These are phyloP conservation scores for Chytridium lagenaria DNA, from an alignment of 371 early-diverging fungal genomes.

Conservation along the genomic window DNA sequence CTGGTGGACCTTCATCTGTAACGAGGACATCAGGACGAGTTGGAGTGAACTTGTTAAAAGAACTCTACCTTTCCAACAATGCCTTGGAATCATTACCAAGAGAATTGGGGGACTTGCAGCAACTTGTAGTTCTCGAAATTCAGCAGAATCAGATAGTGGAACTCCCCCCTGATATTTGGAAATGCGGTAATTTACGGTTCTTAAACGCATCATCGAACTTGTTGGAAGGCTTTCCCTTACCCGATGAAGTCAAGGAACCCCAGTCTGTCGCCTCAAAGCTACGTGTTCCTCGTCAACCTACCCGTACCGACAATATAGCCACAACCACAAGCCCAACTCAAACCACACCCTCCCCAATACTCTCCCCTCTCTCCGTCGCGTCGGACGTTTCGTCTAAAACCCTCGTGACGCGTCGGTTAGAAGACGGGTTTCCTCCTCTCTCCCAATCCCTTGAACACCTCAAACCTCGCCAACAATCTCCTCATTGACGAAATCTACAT, in stretches of 20 bases:
- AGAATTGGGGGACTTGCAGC: slow-evolving; percentile 64
- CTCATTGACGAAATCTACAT: slow-evolving; percentile 86
- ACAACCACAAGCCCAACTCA: background rate
- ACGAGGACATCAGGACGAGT: background rate
- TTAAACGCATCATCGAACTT: slow-evolving; percentile 83
- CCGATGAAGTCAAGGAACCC: slow-evolving; percentile 45
- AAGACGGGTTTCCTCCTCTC: slow-evolving; percentile 61
- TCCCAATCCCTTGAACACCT: slow-evolving; percentile 66
- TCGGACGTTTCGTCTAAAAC: slow-evolving; percentile 36
- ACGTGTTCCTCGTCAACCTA: background rate
- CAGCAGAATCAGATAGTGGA: slow-evolving; percentile 75
- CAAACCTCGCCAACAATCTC: slow-evolving; percentile 80
- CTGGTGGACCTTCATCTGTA: background rate
- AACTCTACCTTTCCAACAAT: slow-evolving; percentile 79
- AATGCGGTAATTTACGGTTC: slow-evolving; percentile 67
- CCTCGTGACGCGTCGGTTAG: slow-evolving; percentile 41
- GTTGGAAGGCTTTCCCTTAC: slow-evolving; percentile 72
- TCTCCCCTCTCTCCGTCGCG: background rate
- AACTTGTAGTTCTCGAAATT: slow-evolving; percentile 63
- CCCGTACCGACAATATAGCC: background rate
- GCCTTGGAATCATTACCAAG: slow-evolving; percentile 65
- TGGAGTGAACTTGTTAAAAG: slow-evolving; percentile 58
- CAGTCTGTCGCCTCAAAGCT: slow-evolving; percentile 16
- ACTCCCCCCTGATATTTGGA: slow-evolving; percentile 88
- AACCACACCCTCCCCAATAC: background rate